phyloP scores from a whole-genome alignment of 2,329 filamentous ascomycete genomes.

The Aureobasidium sp. region DNA sequence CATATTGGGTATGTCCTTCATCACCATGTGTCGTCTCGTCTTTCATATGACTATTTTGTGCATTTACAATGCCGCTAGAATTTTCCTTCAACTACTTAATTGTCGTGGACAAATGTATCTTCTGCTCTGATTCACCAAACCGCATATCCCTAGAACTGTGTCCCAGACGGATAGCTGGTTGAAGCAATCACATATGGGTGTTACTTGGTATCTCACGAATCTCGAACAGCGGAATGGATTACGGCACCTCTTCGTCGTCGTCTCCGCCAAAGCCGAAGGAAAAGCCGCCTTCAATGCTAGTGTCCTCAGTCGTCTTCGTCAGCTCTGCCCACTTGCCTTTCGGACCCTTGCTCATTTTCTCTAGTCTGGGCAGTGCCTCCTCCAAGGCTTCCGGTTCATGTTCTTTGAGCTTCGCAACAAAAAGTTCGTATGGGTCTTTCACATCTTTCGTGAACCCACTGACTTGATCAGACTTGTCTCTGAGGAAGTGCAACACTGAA shows the following conservation, averaged over 20 bases:
- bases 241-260: constrained; percentile 30
- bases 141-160: neutral
- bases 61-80: neutral
- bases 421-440: constrained; percentile 65
- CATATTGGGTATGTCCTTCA: neutral
- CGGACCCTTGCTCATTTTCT: constrained; percentile 54
- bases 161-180: neutral
- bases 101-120: neutral
- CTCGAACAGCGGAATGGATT: neutral
- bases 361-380: constrained; percentile 57
- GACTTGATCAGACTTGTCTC: constrained; percentile 75
- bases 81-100: neutral
- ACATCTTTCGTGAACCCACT: constrained; percentile 74
- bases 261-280: constrained; percentile 56
- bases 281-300: constrained; percentile 43
- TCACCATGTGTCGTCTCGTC: neutral
- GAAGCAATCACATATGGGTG: neutral
- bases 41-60: neutral
- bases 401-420: constrained; percentile 59
- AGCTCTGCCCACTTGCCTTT: constrained; percentile 85
- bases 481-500: constrained; percentile 71
- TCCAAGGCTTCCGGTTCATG: constrained; percentile 61
- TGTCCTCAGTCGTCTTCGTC: constrained; percentile 49
- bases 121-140: neutral
- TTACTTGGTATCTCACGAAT: neutral